These are phyloP conservation scores for Rhodamnia argentea DNA, from an alignment of 345 rosid genomes.

Conservation along the genomic window DNA sequence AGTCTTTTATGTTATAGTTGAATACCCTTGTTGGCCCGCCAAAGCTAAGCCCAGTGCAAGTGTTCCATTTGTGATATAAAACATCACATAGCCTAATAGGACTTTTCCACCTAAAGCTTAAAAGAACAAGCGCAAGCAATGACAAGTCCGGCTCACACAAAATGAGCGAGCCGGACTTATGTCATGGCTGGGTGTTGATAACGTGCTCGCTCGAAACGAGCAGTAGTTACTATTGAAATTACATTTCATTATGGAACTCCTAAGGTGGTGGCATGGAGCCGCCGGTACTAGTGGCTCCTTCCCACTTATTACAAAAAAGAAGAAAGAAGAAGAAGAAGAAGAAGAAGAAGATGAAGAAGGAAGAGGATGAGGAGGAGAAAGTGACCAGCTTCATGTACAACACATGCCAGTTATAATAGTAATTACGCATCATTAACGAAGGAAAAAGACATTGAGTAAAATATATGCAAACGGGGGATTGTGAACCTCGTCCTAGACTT, in stretches of 20 bases:
- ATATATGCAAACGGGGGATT: too few species aligned
- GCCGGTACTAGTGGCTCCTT: background rate
- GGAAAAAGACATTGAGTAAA: background rate
- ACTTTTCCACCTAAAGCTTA: background rate
- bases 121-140: background rate
- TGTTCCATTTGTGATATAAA: background rate
- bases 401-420: too few species aligned
- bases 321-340: too few species aligned
- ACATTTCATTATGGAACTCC: rapidly evolving
- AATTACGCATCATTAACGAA: too few species aligned
- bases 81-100: background rate
- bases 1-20: background rate
- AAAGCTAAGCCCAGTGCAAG: background rate
- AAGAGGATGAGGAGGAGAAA: too few species aligned
- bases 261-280: rapidly evolving
- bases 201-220: background rate
- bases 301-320: background rate
- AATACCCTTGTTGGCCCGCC: background rate
- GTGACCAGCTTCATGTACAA: too few species aligned
- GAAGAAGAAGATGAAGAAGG: too few species aligned
- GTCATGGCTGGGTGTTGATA: background rate
- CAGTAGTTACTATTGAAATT: background rate
- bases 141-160: background rate
- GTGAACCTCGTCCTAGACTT: background rate
- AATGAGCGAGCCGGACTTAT: background rate